Evolutionary conservation across 2,329 filamentous ascomycete genomes (phyloP).

Genomic region (Ophiostoma novo-ulmi): DNA sequence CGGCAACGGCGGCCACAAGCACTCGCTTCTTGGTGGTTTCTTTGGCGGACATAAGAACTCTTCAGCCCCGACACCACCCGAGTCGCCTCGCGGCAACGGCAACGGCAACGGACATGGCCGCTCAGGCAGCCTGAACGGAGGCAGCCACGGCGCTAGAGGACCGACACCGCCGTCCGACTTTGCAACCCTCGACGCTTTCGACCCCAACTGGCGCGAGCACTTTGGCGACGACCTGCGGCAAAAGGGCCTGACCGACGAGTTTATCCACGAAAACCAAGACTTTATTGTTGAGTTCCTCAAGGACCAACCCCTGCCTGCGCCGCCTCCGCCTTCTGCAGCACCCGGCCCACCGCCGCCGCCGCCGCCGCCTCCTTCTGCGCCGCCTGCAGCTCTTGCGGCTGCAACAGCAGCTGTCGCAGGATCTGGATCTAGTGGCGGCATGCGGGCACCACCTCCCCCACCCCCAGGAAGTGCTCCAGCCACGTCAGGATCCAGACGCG

Average conservation of each 20-base stretch:
- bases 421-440: constrained; percentile 29
- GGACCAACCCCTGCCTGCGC: constrained; percentile 41
- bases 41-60: constrained; percentile 43
- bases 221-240: constrained; percentile 59
- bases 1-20: constrained; percentile 37
- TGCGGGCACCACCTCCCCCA: constrained; percentile 40
- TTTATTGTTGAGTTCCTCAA: constrained; percentile 62
- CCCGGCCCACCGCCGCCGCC: constrained; percentile 21
- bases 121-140: constrained; percentile 36
- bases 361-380: constrained; percentile 27
- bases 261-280: constrained; percentile 63
- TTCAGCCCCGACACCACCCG: constrained; percentile 54
- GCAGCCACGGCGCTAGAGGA: constrained; percentile 18
- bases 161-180: constrained; percentile 50
- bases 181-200: constrained; percentile 57
- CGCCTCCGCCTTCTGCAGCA: constrained; percentile 23
- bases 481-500: constrained; percentile 37
- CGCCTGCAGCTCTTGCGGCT: constrained; percentile 34
- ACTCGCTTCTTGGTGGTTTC: constrained; percentile 55
- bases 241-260: constrained; percentile 60
- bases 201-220: constrained; percentile 59
- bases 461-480: constrained; percentile 33
- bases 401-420: constrained; percentile 27
- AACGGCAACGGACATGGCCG: constrained; percentile 34
- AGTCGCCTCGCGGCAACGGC: constrained; percentile 47